These are phyloP conservation scores for Aspergillus heteromorphus DNA, from an alignment of 495 filamentous ascomycete genomes.

Conservation along the genomic window DNA sequence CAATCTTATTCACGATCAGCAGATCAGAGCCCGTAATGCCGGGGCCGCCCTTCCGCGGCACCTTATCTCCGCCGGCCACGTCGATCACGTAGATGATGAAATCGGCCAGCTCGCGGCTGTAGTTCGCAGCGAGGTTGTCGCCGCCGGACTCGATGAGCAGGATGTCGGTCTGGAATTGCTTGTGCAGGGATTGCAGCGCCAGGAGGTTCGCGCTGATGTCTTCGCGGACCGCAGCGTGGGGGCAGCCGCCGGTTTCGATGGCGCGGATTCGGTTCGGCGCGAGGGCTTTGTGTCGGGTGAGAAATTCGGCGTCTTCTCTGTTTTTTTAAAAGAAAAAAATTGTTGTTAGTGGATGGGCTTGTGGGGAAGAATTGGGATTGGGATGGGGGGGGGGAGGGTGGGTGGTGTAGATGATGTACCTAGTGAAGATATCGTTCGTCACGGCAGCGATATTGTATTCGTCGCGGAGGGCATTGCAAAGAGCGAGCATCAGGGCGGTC, in stretches of 20 bases:
- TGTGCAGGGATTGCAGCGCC: conserved; percentile 81
- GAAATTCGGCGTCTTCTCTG: conserved; percentile 95
- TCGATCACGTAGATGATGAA: conserved; percentile 99
- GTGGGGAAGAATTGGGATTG: not conserved
- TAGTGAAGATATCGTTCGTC: conserved; percentile 98
- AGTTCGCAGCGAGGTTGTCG: conserved; percentile 96
- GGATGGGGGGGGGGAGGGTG: not conserved
- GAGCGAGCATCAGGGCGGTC: conserved; percentile 88
- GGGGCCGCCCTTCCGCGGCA: conserved; percentile 91
- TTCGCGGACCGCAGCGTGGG: conserved; percentile 95
- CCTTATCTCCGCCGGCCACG: conserved; percentile 94
- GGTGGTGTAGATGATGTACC: conserved; percentile 24
- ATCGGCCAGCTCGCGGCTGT: conserved; percentile 86
- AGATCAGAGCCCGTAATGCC: conserved; percentile 94
- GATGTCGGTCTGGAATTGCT: conserved; percentile 63
- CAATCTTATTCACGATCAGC: conserved; percentile 92
- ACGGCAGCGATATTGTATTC: conserved; percentile 86
- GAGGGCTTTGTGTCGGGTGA: conserved; percentile 78
- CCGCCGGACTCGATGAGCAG: conserved; percentile 92
- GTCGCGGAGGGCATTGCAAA: conserved; percentile 73
- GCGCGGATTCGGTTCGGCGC: conserved; percentile 78
- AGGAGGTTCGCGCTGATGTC: conserved; percentile 92
- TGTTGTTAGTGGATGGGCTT: not conserved
- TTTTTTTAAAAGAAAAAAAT: no score
- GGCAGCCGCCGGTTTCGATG: conserved; percentile 97